These are phyloP conservation scores for Xanthoparmelia taractica DNA, from an alignment of 495 filamentous ascomycete species.

Conservation along the genomic window DNA sequence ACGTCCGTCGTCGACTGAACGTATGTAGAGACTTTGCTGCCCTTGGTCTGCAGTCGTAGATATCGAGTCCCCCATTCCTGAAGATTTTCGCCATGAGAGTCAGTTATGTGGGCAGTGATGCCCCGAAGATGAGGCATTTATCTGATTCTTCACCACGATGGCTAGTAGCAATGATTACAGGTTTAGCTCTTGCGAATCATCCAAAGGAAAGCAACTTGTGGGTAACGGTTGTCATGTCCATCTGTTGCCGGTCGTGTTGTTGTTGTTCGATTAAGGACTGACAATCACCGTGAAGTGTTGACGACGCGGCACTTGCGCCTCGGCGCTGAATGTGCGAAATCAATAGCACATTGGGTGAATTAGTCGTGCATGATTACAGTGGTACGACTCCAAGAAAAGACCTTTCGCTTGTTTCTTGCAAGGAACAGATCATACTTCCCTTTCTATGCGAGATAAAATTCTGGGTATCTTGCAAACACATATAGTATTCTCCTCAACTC, in stretches of 20 bases:
- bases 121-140: constrained; percentile 26
- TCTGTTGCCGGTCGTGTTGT: not conserved
- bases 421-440: not conserved
- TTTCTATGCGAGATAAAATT: not conserved
- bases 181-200: not conserved
- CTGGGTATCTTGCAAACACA: constrained; percentile 9
- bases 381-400: not conserved
- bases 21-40: constrained; percentile 25
- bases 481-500: not conserved
- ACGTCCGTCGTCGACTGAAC: constrained; percentile 24
- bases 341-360: not conserved
- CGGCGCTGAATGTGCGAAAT: not conserved
- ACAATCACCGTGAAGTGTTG: not conserved
- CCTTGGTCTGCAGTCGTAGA: constrained; percentile 3
- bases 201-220: not conserved
- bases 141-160: not conserved
- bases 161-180: not conserved
- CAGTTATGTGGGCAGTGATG: constrained; percentile 25
- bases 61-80: constrained; percentile 28
- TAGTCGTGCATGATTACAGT: not conserved
- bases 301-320: not conserved
- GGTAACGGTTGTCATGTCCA: not conserved
- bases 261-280: not conserved
- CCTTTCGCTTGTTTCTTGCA: not conserved
- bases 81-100: constrained; percentile 17